Conservation (phyloP, 2,329 filamentous ascomycete species). For the Purpureocillium lavendulum region DNA sequence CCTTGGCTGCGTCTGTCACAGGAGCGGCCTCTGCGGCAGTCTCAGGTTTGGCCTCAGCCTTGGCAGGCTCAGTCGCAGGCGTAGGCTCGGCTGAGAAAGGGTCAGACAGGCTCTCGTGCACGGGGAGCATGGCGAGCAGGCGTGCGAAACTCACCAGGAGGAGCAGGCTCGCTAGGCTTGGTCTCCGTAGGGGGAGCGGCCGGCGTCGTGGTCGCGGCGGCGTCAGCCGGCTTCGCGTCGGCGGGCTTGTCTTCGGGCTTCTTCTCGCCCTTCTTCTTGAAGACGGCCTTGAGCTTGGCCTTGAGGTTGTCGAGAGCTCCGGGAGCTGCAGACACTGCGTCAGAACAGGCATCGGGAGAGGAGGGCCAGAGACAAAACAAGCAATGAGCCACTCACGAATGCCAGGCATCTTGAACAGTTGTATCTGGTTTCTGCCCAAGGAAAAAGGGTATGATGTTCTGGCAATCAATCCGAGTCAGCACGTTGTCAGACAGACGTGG, state of each 20-base stretch:
- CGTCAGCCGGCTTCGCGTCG: conserved; percentile 12
- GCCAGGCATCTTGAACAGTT: conserved; percentile 36
- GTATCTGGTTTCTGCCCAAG: conserved; percentile 1
- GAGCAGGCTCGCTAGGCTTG: conserved; percentile 21
- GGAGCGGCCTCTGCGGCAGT: conserved; percentile 14
- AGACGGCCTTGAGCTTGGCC: conserved; percentile 44
- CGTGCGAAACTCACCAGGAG: conserved; percentile 16
- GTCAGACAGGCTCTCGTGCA: too few relatives aligned
- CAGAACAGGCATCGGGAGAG: not conserved
- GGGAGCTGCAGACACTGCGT: conserved; percentile 25
- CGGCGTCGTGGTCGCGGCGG: conserved; percentile 17
- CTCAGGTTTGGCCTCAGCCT: conserved; percentile 18
- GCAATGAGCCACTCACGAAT: conserved; percentile 35
- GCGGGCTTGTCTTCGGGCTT: conserved; percentile 16
- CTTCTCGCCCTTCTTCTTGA: conserved; percentile 38
- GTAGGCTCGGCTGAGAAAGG: conserved; percentile 13
- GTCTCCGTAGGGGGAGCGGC: conserved; percentile 26
- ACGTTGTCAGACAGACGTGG: too few relatives aligned
- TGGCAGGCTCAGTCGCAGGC: conserved; percentile 15
- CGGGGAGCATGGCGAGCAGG: not conserved
- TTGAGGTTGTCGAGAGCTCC: conserved; percentile 46
- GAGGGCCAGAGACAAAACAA: not conserved
- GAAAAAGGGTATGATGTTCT: not conserved
- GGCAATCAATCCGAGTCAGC: too few relatives aligned
- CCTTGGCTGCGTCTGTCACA: conserved; percentile 19